Conservation (phyloP, 2,329 filamentous ascomycete species). For the Claviceps maximensis region DNA sequence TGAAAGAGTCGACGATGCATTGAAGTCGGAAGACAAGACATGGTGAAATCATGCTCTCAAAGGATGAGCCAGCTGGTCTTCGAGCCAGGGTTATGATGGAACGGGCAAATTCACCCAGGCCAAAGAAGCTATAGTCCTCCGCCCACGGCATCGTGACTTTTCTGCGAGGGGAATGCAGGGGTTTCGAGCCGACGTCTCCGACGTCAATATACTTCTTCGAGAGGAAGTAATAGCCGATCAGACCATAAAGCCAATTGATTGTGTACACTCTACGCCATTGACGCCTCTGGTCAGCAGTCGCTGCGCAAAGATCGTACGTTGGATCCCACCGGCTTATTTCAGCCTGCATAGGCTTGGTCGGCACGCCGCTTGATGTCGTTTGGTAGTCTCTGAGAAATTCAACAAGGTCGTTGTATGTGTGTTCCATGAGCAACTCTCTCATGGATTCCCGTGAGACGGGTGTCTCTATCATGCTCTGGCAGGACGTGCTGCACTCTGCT, state of each 20-base stretch:
- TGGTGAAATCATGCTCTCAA: conserved; percentile 28
- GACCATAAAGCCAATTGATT: conserved; percentile 38
- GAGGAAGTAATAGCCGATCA: conserved; percentile 31
- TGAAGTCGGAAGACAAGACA: conserved; percentile 37
- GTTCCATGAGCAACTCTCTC: conserved; percentile 29
- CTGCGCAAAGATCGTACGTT: conserved; percentile 21
- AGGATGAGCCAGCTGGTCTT: conserved; percentile 25
- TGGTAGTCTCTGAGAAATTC: conserved; percentile 34
- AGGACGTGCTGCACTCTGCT: not conserved
- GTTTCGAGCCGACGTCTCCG: not conserved
- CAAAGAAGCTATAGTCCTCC: conserved; percentile 23
- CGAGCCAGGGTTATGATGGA: conserved; percentile 30
- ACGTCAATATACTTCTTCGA: not conserved
- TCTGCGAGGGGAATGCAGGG: not conserved
- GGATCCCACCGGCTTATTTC: conserved; percentile 29
- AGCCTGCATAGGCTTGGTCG: conserved; percentile 28
- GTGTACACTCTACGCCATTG: conserved; percentile 34
- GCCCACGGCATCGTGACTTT: conserved; percentile 11
- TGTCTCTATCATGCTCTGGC: not conserved
- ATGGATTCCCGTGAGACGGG: conserved; percentile 18
- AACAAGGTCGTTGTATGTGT: conserved; percentile 28
- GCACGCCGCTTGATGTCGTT: conserved; percentile 29
- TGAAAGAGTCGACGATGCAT: conserved; percentile 34
- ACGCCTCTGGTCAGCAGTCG: conserved; percentile 25
- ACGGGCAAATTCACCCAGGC: conserved; percentile 31